Evolutionary conservation across 257 asterid genomes (phyloP).

Genomic region (Anisodus tanguticus): DNA sequence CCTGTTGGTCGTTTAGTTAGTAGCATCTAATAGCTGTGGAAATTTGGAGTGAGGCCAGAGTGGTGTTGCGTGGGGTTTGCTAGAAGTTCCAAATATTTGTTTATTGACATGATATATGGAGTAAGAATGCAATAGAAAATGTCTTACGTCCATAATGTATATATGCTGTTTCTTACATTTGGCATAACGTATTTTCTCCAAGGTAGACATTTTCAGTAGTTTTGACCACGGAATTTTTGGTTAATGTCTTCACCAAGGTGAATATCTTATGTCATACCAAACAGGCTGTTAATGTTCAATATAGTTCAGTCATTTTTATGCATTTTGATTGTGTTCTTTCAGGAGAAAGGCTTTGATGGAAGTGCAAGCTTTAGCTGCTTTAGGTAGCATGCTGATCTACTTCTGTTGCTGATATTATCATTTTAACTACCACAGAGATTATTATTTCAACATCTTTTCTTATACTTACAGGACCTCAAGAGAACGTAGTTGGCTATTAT

Average conservation of each 20-base stretch:
- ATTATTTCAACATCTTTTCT: not conserved
- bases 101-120: not conserved
- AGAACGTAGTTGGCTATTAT: conserved; percentile 77
- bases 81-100: not conserved
- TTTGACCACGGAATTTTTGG: not conserved
- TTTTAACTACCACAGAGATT: conserved; percentile 11
- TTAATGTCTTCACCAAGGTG: not conserved
- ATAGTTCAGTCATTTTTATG: not conserved
- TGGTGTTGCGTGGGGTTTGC: not conserved
- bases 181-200: not conserved
- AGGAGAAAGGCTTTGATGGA: conserved; percentile 97
- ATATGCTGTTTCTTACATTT: not conserved
- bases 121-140: not conserved
- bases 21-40: not conserved
- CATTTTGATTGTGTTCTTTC: conserved; percentile 34
- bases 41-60: not conserved
- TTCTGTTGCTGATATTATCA: not conserved
- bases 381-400: conserved; percentile 51
- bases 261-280: conserved; percentile 13
- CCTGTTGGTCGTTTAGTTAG: not conserved
- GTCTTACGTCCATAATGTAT: not conserved
- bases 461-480: conserved; percentile 71
- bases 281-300: not conserved
- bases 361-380: conserved; percentile 93
- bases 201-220: not conserved